Conservation (phyloP, 495 filamentous ascomycete species). For the Penicillium silybi region DNA sequence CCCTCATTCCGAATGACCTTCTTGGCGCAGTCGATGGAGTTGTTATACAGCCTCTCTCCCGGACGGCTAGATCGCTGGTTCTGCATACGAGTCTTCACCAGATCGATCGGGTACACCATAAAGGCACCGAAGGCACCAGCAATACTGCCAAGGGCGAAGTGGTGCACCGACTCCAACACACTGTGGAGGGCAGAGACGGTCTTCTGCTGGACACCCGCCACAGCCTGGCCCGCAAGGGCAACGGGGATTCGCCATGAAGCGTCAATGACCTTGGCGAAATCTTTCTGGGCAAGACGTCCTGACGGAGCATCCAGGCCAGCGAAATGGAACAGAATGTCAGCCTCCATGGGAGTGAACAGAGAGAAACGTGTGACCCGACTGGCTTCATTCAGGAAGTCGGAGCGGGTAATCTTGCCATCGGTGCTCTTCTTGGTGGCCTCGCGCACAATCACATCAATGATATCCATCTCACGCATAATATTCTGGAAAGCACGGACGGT, state of each 20-base stretch:
- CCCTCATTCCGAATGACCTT: constrained; percentile 95
- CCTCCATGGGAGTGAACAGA: constrained; percentile 96
- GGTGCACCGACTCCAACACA: constrained; percentile 75
- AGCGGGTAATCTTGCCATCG: constrained; percentile 89
- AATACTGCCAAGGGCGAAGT: constrained; percentile 81
- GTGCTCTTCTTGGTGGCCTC: constrained; percentile 77
- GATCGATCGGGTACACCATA: constrained; percentile 98
- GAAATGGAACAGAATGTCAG: constrained; percentile 98
- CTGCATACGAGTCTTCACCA: constrained; percentile 98
- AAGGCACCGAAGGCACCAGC: constrained; percentile 97
- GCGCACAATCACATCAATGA: constrained; percentile 86
- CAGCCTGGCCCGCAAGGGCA: constrained; percentile 34
- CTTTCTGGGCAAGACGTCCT: constrained; percentile 72
- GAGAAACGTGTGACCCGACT: constrained; percentile 86
- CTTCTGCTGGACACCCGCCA: constrained; percentile 45
- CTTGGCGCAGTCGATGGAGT: constrained; percentile 86
- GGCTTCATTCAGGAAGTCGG: constrained; percentile 94
- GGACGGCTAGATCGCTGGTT: constrained; percentile 82
- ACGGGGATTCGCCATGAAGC: constrained; percentile 75
- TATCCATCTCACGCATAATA: constrained; percentile 93
- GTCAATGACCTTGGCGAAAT: constrained; percentile 94
- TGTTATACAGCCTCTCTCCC: constrained; percentile 89
- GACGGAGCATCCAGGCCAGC: constrained; percentile 86
- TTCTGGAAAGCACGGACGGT: constrained; percentile 98
- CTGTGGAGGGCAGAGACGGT: constrained; percentile 55